Evolutionary conservation across 1,284 basidiomycete species (phyloP), one percentile per base, ranked within the genome.

Genomic region (Tylopilus orsonianus): DNA sequence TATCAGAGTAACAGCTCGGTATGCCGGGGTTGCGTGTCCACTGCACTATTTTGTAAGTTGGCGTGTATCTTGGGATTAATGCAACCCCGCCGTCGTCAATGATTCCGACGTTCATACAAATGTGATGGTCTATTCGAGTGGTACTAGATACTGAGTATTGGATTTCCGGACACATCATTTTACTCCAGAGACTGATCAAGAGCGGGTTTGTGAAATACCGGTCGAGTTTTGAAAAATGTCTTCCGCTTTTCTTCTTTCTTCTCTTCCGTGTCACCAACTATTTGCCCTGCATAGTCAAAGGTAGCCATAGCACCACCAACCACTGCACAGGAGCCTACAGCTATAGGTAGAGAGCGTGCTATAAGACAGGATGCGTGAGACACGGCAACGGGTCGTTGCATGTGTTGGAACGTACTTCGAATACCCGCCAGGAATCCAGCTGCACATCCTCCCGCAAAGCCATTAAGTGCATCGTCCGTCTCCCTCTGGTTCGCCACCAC

Each of bases 341-440:
- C 93, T 62, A 88, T 74, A 12, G 94, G 94, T 54, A 97, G 61
- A 20, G 93, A 97, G 56, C 90, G 83, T 46, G 82, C 92, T 93
- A 46, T 44, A 54, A 44, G 50, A 45, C 18, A 39, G 9, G 24
- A 22, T 38, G 36, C 6, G 8, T 53, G 24, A 57, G 44, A n/a
- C 30, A 42, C 30, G 33, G 32, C 29, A 46, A 51, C n/a, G 27
- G 38, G 26, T 27, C 12, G 34, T 26, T 26, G 19, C 26, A 4
- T 24, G 29, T 27, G 27, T 30, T 50, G 43, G 48, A 44, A 48
- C 75, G 49, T 65, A 91, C 92, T 77, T 72, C 85, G 79, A 52
- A 94, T 75, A 52, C 94, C 94, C 36, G 90, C 90, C 54, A 97
- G 73, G 69, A 97, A 90, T 41, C 94, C 94, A 47, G 93, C 93